phyloP scores from a whole-genome alignment of 495 filamentous ascomycete species.

The Neurospora intermedia region DNA sequence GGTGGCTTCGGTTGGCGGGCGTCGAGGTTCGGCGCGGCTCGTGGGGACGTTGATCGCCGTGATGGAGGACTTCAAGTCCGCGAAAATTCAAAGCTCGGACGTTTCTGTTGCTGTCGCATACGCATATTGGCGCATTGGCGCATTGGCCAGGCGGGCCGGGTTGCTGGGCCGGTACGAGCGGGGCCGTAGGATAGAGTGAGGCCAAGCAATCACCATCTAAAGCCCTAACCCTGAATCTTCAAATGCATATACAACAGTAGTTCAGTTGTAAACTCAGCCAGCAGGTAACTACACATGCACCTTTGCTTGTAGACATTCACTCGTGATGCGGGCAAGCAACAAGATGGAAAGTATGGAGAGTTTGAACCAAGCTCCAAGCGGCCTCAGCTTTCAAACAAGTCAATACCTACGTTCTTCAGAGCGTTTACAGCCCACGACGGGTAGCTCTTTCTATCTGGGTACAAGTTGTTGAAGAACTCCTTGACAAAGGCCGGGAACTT shows the following conservation, averaged over 20 bases:
- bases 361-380: background rate
- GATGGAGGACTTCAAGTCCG: background rate
- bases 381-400: conserved; percentile 40
- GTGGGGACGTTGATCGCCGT: background rate
- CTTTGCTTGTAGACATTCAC: background rate
- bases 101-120: background rate
- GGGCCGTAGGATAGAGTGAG: background rate
- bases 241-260: background rate
- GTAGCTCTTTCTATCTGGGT: conserved; percentile 55
- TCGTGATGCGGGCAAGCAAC: background rate
- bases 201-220: background rate
- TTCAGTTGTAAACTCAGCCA: background rate
- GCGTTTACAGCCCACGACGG: conserved; percentile 81
- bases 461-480: conserved; percentile 63
- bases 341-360: background rate
- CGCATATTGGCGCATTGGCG: background rate
- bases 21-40: background rate
- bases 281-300: background rate
- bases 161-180: background rate
- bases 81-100: background rate
- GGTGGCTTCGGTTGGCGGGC: background rate
- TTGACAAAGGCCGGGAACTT: conserved; percentile 68
- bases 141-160: background rate
- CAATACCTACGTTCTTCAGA: conserved; percentile 72
- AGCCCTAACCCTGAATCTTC: background rate